Conservation (phyloP, 2,329 filamentous ascomycete genomes). For the Fusarium torreyae region DNA sequence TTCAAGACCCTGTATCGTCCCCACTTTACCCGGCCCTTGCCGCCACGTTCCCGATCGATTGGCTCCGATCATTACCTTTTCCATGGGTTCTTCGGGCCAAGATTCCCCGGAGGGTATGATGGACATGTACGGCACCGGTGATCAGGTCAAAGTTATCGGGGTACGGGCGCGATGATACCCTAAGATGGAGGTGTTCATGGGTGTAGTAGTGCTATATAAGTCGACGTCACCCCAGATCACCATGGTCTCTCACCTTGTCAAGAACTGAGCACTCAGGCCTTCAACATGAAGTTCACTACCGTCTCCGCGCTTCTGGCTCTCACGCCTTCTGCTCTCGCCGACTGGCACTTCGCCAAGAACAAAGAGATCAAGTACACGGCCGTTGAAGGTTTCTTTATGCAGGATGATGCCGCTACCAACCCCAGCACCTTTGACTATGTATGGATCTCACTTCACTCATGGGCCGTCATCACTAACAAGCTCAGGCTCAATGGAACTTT, state of each 20-base stretch:
- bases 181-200: neutral
- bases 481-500: conserved; percentile 72
- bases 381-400: conserved; percentile 74
- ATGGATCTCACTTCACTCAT: conserved; percentile 42
- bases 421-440: conserved; percentile 76
- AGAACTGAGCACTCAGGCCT: neutral
- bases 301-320: conserved; percentile 52
- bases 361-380: conserved; percentile 72
- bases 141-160: conserved; percentile 11
- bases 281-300: conserved; percentile 53
- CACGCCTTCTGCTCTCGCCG: conserved; percentile 48
- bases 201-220: conserved; percentile 27
- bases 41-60: conserved; percentile 52
- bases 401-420: conserved; percentile 72
- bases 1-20: conserved; percentile 15
- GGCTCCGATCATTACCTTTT: conserved; percentile 42
- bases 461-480: neutral
- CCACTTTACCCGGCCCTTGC: conserved; percentile 37
- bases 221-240: neutral
- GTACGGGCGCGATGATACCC: conserved; percentile 30
- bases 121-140: neutral
- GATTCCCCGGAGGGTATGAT: conserved; percentile 25
- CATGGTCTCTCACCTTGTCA: neutral
- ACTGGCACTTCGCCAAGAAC: conserved; percentile 53
- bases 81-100: conserved; percentile 30